Percentiles rank a stretch among this genome's conserved stretches.
Evolutionary conservation across 306 rosid species (phyloP).

Genomic region (Trifolium fragiferum): DNA sequence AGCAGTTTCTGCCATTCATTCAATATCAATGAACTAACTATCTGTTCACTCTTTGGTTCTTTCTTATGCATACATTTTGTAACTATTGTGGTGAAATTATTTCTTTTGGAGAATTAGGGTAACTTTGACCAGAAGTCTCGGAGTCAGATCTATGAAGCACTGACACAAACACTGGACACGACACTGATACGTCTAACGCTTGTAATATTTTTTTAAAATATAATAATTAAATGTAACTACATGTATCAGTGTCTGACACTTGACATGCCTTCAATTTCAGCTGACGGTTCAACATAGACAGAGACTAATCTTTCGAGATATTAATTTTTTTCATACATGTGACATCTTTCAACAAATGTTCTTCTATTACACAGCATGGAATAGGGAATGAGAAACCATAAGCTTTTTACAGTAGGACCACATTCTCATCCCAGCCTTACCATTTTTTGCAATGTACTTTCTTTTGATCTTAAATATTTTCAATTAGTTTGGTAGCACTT

Average conservation of each 20-base stretch:
- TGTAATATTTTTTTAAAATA: no score
- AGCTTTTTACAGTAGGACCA: slow-evolving; percentile 34
- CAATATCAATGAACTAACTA: slow-evolving; percentile 33
- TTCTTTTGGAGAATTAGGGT: background rate
- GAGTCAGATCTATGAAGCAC: no score
- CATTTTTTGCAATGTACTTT: background rate
- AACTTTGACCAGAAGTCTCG: background rate
- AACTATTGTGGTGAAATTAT: background rate
- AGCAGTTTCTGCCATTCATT: slow-evolving; percentile 40
- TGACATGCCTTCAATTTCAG: no score
- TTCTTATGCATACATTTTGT: slow-evolving; percentile 27
- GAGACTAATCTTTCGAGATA: background rate
- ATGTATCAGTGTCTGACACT: no score
- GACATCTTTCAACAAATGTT: background rate
- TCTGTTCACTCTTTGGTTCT: slow-evolving; percentile 19
- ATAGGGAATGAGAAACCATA: slow-evolving; percentile 3
- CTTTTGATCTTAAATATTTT: slow-evolving; percentile 20
- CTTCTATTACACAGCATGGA: background rate
- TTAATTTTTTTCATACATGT: background rate
- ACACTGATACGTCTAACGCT: no score
- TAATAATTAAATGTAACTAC: no score
- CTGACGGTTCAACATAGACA: background rate
- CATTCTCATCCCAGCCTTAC: background rate
- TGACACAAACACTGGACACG: no score
- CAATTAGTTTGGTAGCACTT: slow-evolving; percentile 34